A percentile compares a stretch with the other conserved stretches of the same genome.
Conservation (phyloP, 257 asterid genomes). For the Solanum paucissectum region DNA sequence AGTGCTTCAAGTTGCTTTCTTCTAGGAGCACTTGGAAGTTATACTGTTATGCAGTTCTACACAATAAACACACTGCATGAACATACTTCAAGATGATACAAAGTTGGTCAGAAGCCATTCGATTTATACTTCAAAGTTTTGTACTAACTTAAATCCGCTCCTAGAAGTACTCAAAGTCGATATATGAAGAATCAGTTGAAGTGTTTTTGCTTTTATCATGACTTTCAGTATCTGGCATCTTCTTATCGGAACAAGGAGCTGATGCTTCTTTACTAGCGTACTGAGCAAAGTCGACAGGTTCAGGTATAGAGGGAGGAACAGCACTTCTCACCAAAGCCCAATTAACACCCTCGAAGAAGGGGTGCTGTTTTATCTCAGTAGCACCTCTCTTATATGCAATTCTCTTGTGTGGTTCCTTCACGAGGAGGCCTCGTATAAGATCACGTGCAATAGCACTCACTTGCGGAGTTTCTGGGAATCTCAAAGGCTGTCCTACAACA, state of each 20-base stretch:
- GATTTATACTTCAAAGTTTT: background rate
- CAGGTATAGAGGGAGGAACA: constrained; percentile 24
- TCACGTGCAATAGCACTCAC: constrained; percentile 20
- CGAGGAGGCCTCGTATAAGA: constrained; percentile 26
- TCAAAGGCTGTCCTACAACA: constrained; percentile 30
- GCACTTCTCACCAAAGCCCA: constrained; percentile 34
- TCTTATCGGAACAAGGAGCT: constrained; percentile 16
- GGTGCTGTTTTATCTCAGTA: constrained; percentile 33
- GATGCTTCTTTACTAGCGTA: constrained; percentile 11
- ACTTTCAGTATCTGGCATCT: constrained; percentile 14
- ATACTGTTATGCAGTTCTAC: background rate
- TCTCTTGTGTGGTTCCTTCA: constrained; percentile 32
- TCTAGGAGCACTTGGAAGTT: background rate
- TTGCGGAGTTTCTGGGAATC: constrained; percentile 29
- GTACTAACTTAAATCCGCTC: background rate
- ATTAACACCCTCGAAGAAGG: constrained; percentile 29
- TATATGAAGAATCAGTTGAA: constrained; percentile 14
- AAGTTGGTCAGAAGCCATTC: background rate
- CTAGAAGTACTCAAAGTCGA: constrained; percentile 34
- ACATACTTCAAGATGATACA: background rate
- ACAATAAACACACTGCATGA: background rate
- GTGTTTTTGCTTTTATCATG: constrained; percentile 3
- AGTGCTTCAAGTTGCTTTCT: background rate
- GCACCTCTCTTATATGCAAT: constrained; percentile 37
- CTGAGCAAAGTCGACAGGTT: constrained; percentile 16